Percentiles rank a stretch among this genome's conserved stretches.
These are phyloP conservation scores for Andrographis paniculata DNA, from an alignment of 305 asterid genomes.

Conservation along the genomic window DNA sequence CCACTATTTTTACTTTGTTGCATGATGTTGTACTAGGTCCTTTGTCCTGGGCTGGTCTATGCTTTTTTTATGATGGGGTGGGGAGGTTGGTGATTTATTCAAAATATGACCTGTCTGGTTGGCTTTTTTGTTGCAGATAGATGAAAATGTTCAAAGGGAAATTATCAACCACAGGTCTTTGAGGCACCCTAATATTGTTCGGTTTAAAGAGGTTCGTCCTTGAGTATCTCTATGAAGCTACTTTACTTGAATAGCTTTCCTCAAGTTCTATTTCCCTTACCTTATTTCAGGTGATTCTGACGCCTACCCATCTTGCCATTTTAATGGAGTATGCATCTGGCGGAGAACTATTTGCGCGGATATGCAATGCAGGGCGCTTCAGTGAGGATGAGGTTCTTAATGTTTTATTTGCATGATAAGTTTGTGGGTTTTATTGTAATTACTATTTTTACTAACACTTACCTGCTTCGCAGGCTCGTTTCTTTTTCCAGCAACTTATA, in stretches of 20 bases:
- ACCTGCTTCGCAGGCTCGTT: slow-evolving; percentile 46
- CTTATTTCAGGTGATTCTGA: slow-evolving; percentile 58
- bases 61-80: neutral
- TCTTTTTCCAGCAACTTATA: slow-evolving; percentile 73
- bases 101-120: slow-evolving; percentile 1
- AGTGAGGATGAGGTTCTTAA: slow-evolving; percentile 80
- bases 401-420: neutral
- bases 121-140: slow-evolving; percentile 46
- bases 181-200: slow-evolving; percentile 75
- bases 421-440: slow-evolving; percentile 4
- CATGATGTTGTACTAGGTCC: slow-evolving; percentile 1
- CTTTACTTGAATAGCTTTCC: slow-evolving; percentile 2
- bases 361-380: slow-evolving; percentile 82
- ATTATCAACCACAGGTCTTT: slow-evolving; percentile 77
- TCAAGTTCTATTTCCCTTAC: slow-evolving; percentile 7
- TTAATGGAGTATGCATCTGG: slow-evolving; percentile 97
- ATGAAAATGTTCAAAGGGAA: slow-evolving; percentile 78
- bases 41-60: neutral
- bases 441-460: neutral
- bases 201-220: slow-evolving; percentile 69
- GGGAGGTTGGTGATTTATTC: neutral
- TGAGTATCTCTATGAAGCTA: slow-evolving; percentile 6
- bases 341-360: slow-evolving; percentile 84
- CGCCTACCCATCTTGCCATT: slow-evolving; percentile 90
- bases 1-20: neutral